phyloP scores from a whole-genome alignment of 352 stramenopile species.

The Globisporangium viniferum region DNA sequence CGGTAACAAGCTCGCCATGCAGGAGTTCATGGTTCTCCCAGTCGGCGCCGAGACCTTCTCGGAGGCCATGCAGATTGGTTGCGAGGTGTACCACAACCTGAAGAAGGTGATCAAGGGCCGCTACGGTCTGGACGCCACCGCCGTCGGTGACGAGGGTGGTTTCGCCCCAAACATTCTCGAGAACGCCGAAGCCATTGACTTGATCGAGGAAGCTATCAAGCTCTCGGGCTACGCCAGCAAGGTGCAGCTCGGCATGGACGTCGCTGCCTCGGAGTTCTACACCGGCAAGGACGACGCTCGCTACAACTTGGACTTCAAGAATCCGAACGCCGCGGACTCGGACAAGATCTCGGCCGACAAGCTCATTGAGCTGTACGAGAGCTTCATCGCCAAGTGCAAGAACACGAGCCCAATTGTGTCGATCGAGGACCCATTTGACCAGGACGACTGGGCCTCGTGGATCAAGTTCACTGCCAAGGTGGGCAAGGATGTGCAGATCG shows the following conservation, averaged over 20 bases:
- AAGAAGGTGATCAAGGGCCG: conserved; percentile 99
- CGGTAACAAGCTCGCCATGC: conserved; percentile 99
- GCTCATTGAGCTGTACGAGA: conserved; percentile 95
- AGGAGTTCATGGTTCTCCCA: conserved; percentile 99
- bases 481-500: conserved; percentile 95
- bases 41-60: conserved; percentile 88
- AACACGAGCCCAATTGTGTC: conserved; percentile 96
- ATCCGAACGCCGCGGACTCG: conserved; percentile 85
- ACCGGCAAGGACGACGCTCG: conserved; percentile 90
- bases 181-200: conserved; percentile 95
- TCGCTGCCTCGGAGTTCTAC: conserved; percentile 98
- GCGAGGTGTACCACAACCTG: conserved; percentile 99
- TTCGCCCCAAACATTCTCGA: conserved; percentile 98
- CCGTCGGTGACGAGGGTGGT: conserved; percentile 98
- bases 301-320: conserved; percentile 99
- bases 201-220: conserved; percentile 98
- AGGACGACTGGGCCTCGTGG: conserved; percentile 98
- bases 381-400: conserved; percentile 88
- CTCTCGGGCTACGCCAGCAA: conserved; percentile 95
- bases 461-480: conserved; percentile 89
- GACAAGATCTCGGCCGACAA: conserved; percentile 91
- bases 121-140: conserved; percentile 98
- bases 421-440: conserved; percentile 99
- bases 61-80: conserved; percentile 98
- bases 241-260: conserved; percentile 97